Evolutionary conservation across 2,329 filamentous ascomycete species (phyloP).

Genomic region (Ampelomyces quisqualis): DNA sequence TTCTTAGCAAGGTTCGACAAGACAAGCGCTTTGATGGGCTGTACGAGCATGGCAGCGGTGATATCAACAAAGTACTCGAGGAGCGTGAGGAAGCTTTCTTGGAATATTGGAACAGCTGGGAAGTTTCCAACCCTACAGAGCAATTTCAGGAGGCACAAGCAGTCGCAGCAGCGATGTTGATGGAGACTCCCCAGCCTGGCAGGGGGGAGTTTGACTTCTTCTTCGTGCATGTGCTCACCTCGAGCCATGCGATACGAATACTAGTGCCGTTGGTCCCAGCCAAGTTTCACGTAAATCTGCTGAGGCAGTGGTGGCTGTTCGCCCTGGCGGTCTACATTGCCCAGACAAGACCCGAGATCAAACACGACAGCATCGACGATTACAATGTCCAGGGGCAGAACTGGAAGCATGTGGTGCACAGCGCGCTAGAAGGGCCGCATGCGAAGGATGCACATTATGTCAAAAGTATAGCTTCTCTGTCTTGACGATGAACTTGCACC

Average conservation of each 20-base stretch:
- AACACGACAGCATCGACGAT: constrained; percentile 62
- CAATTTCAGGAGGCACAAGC: constrained; percentile 73
- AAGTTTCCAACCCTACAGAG: constrained; percentile 63
- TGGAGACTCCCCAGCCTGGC: constrained; percentile 48
- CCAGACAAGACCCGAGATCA: constrained; percentile 70
- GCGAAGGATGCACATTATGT: constrained; percentile 79
- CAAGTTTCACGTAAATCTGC: constrained; percentile 69
- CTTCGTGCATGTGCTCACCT: constrained; percentile 77
- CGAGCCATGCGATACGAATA: constrained; percentile 78
- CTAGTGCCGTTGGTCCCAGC: constrained; percentile 75
- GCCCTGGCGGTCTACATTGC: constrained; percentile 75
- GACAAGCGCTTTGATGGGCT: constrained; percentile 71
- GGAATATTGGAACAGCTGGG: constrained; percentile 91
- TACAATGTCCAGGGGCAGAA: constrained; percentile 63
- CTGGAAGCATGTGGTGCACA: constrained; percentile 75
- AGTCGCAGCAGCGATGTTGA: constrained; percentile 60
- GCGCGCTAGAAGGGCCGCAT: constrained; percentile 68
- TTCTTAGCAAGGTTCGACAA: constrained; percentile 67
- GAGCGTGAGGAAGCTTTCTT: constrained; percentile 69
- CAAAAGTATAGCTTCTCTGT: constrained; percentile 60
- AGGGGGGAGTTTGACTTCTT: constrained; percentile 73
- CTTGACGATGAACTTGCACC: background rate
- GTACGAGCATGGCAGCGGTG: constrained; percentile 61
- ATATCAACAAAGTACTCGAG: constrained; percentile 68
- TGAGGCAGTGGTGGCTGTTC: constrained; percentile 89